A percentile compares a stretch with the other conserved stretches of the same genome.
phyloP scores from a whole-genome alignment of 2,329 filamentous ascomycete genomes.

The Neonectria sp. region DNA sequence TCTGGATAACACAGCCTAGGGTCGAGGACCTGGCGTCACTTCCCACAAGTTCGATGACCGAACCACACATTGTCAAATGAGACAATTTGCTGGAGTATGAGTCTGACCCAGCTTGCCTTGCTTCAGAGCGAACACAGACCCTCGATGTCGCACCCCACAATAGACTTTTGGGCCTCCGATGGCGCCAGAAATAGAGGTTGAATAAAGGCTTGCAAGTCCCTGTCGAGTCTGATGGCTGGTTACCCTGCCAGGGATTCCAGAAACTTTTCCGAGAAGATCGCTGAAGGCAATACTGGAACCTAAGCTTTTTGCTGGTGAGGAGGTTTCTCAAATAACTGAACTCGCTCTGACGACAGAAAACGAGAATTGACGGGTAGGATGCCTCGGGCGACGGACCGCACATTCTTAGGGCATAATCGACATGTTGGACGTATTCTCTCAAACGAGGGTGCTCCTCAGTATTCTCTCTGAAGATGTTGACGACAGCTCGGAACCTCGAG shows the following conservation, averaged over 20 bases:
- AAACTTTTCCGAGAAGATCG: neutral
- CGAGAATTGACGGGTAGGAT: neutral
- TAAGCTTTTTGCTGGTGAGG: neutral
- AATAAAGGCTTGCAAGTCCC: neutral
- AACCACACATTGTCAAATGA: neutral
- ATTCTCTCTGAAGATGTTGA: constrained; percentile 5
- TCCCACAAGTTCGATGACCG: neutral
- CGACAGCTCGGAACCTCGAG: neutral
- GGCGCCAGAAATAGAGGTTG: constrained; percentile 5
- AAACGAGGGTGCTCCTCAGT: neutral
- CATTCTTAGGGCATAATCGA: constrained; percentile 3
- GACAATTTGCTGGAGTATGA: neutral
- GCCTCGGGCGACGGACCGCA: neutral
- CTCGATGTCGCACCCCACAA: neutral
- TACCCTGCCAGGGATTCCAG: neutral
- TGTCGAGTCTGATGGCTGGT: no score
- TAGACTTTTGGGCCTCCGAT: neutral
- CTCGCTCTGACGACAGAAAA: neutral
- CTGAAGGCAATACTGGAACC: neutral
- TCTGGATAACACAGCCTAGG: neutral
- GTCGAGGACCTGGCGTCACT: neutral
- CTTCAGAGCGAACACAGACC: neutral
- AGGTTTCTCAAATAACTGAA: neutral
- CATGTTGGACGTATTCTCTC: neutral
- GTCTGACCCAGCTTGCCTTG: neutral